These are phyloP conservation scores for Hibiscus mutabilis DNA, from an alignment of 345 rosid genomes.

Conservation along the genomic window DNA sequence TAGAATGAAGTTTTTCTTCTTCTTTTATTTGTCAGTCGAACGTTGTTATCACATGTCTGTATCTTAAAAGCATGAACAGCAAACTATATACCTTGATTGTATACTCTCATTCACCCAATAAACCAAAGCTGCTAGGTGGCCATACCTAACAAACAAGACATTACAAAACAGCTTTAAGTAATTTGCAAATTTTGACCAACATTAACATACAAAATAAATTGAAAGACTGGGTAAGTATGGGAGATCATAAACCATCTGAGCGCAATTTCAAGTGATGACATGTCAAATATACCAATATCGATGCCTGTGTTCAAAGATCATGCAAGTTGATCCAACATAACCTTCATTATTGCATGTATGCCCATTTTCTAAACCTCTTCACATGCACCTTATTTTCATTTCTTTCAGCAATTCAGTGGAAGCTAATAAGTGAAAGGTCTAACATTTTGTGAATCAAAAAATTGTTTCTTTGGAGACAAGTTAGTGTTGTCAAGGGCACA, in stretches of 20 bases:
- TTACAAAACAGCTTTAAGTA: not conserved
- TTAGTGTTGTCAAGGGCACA: too few species aligned
- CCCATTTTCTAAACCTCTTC: not conserved
- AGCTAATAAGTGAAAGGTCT: not conserved
- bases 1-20: not conserved
- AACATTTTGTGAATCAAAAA: not conserved
- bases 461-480: not conserved
- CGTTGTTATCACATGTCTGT: not conserved
- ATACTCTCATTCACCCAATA: not conserved
- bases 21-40: not conserved
- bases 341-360: not conserved
- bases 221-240: not conserved
- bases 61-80: not conserved
- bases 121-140: slow-evolving; percentile 2
- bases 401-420: not conserved
- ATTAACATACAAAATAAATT: not conserved
- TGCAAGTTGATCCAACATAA: not conserved
- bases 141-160: not conserved
- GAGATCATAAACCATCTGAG: not conserved
- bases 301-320: not conserved
- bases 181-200: not conserved
- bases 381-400: not conserved
- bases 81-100: not conserved
- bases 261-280: not conserved
- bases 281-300: not conserved